phyloP scores from a whole-genome alignment of 108 stramenopile genomes.

The Fistulifera pelliculosa region DNA sequence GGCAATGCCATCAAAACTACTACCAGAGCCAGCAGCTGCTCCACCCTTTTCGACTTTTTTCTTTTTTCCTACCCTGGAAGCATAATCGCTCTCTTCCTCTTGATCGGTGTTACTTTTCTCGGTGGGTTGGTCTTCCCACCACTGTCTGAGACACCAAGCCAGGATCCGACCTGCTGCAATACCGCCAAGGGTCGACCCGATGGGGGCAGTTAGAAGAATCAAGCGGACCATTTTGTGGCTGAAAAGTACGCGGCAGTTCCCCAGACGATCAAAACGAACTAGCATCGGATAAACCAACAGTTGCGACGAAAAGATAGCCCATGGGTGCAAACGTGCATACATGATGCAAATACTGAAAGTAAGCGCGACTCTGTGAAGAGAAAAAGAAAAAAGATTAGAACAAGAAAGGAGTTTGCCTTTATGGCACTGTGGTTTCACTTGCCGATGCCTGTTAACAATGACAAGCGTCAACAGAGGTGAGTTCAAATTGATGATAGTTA shows the following conservation, averaged over 20 bases:
- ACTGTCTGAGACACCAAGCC: slow-evolving; percentile 59
- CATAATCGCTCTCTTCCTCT: slow-evolving; percentile 15
- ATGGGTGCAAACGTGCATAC: slow-evolving; percentile 88
- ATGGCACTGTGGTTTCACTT: no score
- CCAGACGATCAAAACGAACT: slow-evolving; percentile 86
- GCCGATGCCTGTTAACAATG: no score
- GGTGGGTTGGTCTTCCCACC: slow-evolving; percentile 27
- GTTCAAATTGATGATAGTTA: no score
- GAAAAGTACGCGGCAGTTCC: slow-evolving; percentile 91
- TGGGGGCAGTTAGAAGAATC: slow-evolving; percentile 90
- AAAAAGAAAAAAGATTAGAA: no score
- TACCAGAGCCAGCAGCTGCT: slow-evolving; percentile 1
- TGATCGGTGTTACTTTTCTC: slow-evolving; percentile 1
- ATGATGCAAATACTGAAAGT: slow-evolving; percentile 96
- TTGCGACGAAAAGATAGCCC: slow-evolving; percentile 74
- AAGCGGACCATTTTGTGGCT: slow-evolving; percentile 95
- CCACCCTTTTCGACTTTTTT: slow-evolving; percentile 7
- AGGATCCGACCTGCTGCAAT: slow-evolving; percentile 77
- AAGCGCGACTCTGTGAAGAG: slow-evolving; percentile 44
- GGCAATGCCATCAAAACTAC: slow-evolving; percentile 29
- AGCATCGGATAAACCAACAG: slow-evolving; percentile 70
- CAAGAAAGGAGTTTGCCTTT: no score
- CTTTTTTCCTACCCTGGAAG: slow-evolving; percentile 22
- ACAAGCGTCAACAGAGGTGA: no score
- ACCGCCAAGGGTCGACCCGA: slow-evolving; percentile 81